Percentiles rank a stretch among this genome's conserved stretches.
These are phyloP conservation scores for Zoysia matrella DNA, from an alignment of 202 grass and related monocot species.

Conservation along the genomic window DNA sequence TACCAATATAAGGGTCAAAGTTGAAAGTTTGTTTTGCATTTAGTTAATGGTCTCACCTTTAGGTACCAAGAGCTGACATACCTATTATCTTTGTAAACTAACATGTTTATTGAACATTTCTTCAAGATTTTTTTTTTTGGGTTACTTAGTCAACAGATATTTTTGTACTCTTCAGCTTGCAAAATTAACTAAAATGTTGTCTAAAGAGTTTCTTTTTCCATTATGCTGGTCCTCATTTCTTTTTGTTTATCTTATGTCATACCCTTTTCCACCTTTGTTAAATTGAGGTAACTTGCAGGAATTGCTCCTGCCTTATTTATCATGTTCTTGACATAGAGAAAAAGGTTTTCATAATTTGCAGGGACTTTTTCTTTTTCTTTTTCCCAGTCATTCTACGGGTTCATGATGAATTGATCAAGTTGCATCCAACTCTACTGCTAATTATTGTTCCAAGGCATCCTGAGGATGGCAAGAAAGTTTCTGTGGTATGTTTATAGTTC, in stretches of 20 bases:
- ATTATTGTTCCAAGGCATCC: too few species aligned
- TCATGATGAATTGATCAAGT: too few species aligned
- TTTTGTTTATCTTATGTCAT: background rate
- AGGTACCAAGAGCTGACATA: too few species aligned
- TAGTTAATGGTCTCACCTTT: too few species aligned
- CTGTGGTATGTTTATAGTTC: too few species aligned
- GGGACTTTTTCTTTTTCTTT: too few species aligned
- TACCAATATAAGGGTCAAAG: background rate
- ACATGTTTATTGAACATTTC: background rate
- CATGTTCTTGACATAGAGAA: constrained; percentile 8
- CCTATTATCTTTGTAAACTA: constrained; percentile 1
- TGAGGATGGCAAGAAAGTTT: too few species aligned
- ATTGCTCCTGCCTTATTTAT: constrained; percentile 18
- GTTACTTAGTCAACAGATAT: constrained; percentile 1
- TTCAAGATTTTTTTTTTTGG: constrained; percentile 9
- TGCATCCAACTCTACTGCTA: too few species aligned
- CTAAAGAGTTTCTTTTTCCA: background rate
- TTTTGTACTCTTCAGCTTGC: constrained; percentile 35
- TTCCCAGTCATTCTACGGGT: too few species aligned
- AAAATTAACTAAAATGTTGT: constrained; percentile 1
- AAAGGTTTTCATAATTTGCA: background rate
- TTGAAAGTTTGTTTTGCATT: too few species aligned
- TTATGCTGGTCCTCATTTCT: background rate
- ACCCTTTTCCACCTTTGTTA: constrained; percentile 1
- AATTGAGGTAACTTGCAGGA: background rate